These are phyloP conservation scores for Cyberlindnera nakhonratchasimensis DNA, from an alignment of 805 yeast species.

Conservation along the genomic window DNA sequence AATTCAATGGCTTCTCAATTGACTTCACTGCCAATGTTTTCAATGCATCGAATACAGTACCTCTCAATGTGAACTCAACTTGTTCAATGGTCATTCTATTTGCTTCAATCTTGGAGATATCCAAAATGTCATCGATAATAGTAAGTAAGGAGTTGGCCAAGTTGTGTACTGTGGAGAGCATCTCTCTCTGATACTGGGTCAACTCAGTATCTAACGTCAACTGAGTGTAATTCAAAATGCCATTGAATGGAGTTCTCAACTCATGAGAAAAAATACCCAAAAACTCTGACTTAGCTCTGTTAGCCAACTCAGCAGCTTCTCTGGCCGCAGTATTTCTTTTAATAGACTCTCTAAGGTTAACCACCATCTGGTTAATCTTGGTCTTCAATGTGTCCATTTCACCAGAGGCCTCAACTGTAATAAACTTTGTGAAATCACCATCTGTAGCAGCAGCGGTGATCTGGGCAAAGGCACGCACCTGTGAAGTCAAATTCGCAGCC, in stretches of 20 bases:
- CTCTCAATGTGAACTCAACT: constrained; percentile 80
- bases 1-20: constrained; percentile 76
- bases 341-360: constrained; percentile 80
- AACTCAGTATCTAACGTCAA: constrained; percentile 82
- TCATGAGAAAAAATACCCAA: constrained; percentile 87
- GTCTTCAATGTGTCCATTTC: constrained; percentile 67
- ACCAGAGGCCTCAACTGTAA: constrained; percentile 88
- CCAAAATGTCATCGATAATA: constrained; percentile 85
- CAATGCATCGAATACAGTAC: constrained; percentile 86
- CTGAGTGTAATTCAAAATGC: constrained; percentile 92
- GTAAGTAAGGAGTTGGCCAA: constrained; percentile 81
- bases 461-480: constrained; percentile 90
- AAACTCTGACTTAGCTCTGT: constrained; percentile 84
- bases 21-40: constrained; percentile 89
- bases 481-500: constrained; percentile 90
- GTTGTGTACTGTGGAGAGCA: constrained; percentile 86
- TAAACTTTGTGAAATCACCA: constrained; percentile 86
- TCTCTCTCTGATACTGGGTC: constrained; percentile 88
- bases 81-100: constrained; percentile 91
- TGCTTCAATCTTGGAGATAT: constrained; percentile 91
- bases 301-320: constrained; percentile 91
- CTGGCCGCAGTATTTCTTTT: constrained; percentile 91
- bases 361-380: constrained; percentile 73
- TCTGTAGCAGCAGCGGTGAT: constrained; percentile 93
- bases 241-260: constrained; percentile 88